These are phyloP conservation scores for Aspergillus sp. DNA, from an alignment of 2,329 filamentous ascomycete species.

Conservation along the genomic window DNA sequence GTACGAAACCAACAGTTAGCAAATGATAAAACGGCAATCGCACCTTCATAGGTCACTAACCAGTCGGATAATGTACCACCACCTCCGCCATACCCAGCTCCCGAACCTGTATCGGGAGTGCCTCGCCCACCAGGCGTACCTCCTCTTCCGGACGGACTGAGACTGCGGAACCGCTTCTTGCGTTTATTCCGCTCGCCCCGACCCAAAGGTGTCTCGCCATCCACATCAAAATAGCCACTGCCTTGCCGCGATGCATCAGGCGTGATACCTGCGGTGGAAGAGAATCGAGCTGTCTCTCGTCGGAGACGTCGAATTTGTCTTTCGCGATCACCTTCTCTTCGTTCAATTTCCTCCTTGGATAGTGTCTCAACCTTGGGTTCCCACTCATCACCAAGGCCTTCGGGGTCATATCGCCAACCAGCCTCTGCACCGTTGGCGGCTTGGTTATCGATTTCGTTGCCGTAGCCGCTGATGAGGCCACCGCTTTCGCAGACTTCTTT, in stretches of 20 bases:
- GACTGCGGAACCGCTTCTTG: constrained; percentile 82
- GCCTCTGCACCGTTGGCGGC: constrained; percentile 75
- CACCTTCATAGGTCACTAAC: constrained; percentile 15
- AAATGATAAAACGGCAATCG: constrained; percentile 1
- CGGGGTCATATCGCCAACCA: constrained; percentile 92
- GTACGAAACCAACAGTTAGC: neutral
- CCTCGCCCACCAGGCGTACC: constrained; percentile 64
- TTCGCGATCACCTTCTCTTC: constrained; percentile 89
- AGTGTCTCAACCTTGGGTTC: constrained; percentile 74
- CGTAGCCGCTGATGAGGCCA: constrained; percentile 67
- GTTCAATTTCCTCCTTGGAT: constrained; percentile 95
- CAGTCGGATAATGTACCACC: constrained; percentile 60
- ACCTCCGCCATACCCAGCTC: constrained; percentile 63
- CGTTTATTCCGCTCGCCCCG: constrained; percentile 90
- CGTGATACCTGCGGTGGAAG: constrained; percentile 73
- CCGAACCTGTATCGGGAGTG: constrained; percentile 63
- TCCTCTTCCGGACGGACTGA: constrained; percentile 68
- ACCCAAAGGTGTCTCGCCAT: constrained; percentile 73
- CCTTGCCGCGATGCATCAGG: constrained; percentile 61
- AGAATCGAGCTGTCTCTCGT: constrained; percentile 87
- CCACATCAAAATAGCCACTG: constrained; percentile 54
- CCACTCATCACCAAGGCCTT: constrained; percentile 78
- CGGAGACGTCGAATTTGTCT: constrained; percentile 79
- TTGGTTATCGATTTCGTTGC: constrained; percentile 76
- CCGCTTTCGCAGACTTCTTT: constrained; percentile 95